Evolutionary conservation across 768 basidiomycete genomes (phyloP).

Genomic region (Floccularia luteovirens): DNA sequence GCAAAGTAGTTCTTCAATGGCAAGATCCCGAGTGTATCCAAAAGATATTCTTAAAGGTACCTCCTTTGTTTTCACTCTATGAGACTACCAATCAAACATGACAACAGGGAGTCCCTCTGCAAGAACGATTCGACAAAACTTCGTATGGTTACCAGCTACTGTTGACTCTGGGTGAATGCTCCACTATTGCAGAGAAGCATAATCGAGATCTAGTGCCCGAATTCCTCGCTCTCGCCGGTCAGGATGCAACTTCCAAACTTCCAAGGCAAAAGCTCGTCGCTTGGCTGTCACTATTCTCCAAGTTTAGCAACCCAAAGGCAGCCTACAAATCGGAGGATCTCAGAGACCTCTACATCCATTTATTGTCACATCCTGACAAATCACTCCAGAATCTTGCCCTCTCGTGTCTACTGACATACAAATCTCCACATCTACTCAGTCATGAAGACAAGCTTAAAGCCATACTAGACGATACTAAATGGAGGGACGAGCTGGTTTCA

Average conservation of each 20-base stretch:
- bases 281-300: conserved; percentile 84
- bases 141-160: conserved; percentile 84
- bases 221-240: conserved; percentile 52
- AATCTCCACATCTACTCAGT: conserved; percentile 43
- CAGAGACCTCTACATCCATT: conserved; percentile 55
- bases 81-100: conserved; percentile 1
- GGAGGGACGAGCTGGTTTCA: conserved; percentile 80
- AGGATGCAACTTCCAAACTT: conserved; percentile 30
- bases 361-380: conserved; percentile 82
- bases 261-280: conserved; percentile 55
- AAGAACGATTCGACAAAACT: conserved; percentile 60
- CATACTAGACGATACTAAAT: conserved; percentile 78
- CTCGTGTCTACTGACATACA: conserved; percentile 78
- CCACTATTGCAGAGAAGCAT: conserved; percentile 76
- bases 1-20: conserved; percentile 42
- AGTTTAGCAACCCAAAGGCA: conserved; percentile 91
- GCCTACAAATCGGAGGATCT: conserved; percentile 63
- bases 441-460: conserved; percentile 60
- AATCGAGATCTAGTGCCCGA: conserved; percentile 82
- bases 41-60: conserved; percentile 25
- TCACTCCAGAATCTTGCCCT: conserved; percentile 69
- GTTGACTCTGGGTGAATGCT: conserved; percentile 55
- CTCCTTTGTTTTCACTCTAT: conserved; percentile 11
- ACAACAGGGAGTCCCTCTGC: conserved; percentile 19
- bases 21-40: conserved; percentile 20